A percentile compares a stretch with the other conserved stretches of the same genome.
Conservation (phyloP, 805 yeast genomes). For the Pichia nakasei region DNA sequence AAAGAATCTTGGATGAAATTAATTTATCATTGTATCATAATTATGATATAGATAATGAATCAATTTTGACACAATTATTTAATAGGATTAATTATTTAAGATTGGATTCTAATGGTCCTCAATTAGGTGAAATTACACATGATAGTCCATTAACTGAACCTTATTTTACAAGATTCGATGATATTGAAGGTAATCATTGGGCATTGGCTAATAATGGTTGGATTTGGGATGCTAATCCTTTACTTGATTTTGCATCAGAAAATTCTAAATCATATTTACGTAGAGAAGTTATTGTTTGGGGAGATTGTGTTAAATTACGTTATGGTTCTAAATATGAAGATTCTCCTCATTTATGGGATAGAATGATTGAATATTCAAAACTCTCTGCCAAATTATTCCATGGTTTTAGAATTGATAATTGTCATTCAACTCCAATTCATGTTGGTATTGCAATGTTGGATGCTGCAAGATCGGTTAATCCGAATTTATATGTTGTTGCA, state of each 20-base stretch:
- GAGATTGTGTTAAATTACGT: constrained; percentile 89
- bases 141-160: constrained; percentile 68
- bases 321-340: constrained; percentile 74
- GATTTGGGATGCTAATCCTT: constrained; percentile 96
- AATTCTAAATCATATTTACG: constrained; percentile 73
- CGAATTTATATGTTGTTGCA: constrained; percentile 86
- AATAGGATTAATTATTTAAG: constrained; percentile 73
- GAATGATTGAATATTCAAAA: constrained; percentile 73
- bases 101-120: constrained; percentile 76
- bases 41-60: constrained; percentile 65
- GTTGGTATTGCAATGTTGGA: constrained; percentile 87
- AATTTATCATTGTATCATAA: constrained; percentile 62
- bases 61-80: constrained; percentile 58
- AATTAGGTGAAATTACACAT: constrained; percentile 54
- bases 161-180: constrained; percentile 70
- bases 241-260: constrained; percentile 84
- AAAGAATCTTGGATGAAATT: constrained; percentile 60
- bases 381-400: constrained; percentile 65
- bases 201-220: constrained; percentile 93
- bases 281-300: constrained; percentile 95
- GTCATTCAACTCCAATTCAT: constrained; percentile 93
- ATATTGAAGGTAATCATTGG: constrained; percentile 46
- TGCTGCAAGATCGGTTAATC: constrained; percentile 76
- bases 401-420: constrained; percentile 90
- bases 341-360: constrained; percentile 82